These are phyloP conservation scores for Coelastrella sp. DNA, from an alignment of 139 green algal species.

Conservation along the genomic window DNA sequence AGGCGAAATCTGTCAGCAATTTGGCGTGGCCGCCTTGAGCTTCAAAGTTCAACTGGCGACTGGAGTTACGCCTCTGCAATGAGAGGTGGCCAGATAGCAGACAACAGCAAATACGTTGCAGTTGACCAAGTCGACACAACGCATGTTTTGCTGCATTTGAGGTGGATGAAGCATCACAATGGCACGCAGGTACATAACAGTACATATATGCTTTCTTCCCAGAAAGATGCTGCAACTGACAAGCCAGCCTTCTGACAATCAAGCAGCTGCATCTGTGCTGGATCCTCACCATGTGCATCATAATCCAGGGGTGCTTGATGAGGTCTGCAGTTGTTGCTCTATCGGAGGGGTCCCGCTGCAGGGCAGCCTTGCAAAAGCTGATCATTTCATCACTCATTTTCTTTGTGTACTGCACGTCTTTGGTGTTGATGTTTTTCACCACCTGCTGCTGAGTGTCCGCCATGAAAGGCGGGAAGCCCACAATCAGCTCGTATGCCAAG, in stretches of 20 bases:
- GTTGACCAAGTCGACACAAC: not conserved
- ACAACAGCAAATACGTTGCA: not conserved
- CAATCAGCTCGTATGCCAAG: constrained; percentile 42
- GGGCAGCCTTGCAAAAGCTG: constrained; percentile 46
- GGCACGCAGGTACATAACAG: not conserved
- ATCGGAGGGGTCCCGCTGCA: constrained; percentile 39
- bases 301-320: constrained; percentile 58
- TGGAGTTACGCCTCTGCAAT: constrained; percentile 33
- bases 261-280: too few species aligned
- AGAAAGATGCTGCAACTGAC: too few species aligned
- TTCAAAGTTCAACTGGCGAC: not conserved
- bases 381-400: constrained; percentile 34
- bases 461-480: constrained; percentile 70
- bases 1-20: not conserved
- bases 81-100: not conserved
- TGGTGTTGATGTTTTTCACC: constrained; percentile 58
- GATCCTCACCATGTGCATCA: constrained; percentile 21
- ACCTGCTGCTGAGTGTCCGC: constrained; percentile 66
- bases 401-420: constrained; percentile 24
- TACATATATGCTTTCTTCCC: not conserved
- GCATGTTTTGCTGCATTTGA: not conserved
- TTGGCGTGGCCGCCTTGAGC: not conserved
- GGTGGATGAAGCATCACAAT: too few species aligned
- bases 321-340: constrained; percentile 53
- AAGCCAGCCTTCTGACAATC: too few species aligned